Evolutionary conservation across 2,329 filamentous ascomycete species (phyloP), one percentile per base, ranked within the genome.

Genomic region (Aspergillus tamarii): DNA sequence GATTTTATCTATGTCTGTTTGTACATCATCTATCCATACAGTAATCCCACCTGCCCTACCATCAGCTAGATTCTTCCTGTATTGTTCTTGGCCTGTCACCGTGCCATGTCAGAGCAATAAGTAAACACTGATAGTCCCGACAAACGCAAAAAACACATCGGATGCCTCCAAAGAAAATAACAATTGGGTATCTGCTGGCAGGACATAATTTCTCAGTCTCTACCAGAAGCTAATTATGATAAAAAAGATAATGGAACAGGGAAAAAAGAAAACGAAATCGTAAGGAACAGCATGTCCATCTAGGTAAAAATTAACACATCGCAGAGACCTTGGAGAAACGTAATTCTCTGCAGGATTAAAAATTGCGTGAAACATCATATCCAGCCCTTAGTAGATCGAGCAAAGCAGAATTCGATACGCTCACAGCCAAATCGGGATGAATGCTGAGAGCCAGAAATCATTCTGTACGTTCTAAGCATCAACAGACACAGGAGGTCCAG

Each of bases 121-220:
- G 30, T n/a, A 23, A 30, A 54, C 30, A 54, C 4, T 46, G 28
- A 59, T 26, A 30, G 19, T 21, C 50, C 21, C 32, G 48, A 34
- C 50, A 34, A 55, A 54, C 45, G 11, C 39, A 62, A 43, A 60
- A 41, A 61, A 60, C 43, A 63, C n/a, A 61, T 23, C 23, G 60
- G n/a, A 61, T 45, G 32, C 34, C 23, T 62, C 55, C 52, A 62
- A 39, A 64, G 26, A 57, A 62, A 55, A 34, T 50, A 64, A 64
- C 57, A 63, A 64, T 46, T 67, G 75, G 75, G 75, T 77, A 77
- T 77, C 73, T 76, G 74, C 70, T 74, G 72, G 69, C 65, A 68
- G 67, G 59, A 60, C 57, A 66, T 59, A 63, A 54, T 64, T 39
- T 61, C 46, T 59, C 56, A 63, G 32, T 57, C 58, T 60, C 67